Evolutionary conservation across 1,284 basidiomycete genomes (phyloP).

Genomic region (Irpex sp.): DNA sequence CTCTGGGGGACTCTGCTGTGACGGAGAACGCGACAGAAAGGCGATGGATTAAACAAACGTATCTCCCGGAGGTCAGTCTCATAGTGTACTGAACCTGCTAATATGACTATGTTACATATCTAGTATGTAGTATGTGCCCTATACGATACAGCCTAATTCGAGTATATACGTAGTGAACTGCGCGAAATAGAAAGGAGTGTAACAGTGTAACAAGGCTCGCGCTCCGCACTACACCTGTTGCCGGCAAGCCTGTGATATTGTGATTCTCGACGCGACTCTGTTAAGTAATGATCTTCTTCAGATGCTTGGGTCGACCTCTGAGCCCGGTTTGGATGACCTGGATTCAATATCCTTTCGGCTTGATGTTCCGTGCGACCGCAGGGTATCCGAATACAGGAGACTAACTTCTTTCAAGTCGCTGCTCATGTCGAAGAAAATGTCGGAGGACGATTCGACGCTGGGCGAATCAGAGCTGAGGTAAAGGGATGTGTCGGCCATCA

Average conservation of each 20-base stretch:
- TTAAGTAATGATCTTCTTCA: background rate
- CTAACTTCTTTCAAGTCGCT: background rate
- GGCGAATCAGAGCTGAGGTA: background rate
- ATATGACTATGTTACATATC: background rate
- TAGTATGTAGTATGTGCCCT: background rate
- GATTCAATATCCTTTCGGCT: background rate
- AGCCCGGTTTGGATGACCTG: background rate
- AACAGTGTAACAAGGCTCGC: background rate
- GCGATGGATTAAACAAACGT: background rate
- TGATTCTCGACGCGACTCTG: background rate
- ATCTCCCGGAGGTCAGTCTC: background rate
- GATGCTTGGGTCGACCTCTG: background rate
- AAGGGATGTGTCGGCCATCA: background rate
- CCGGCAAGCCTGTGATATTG: too few species aligned
- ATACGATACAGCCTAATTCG: background rate
- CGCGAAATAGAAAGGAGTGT: background rate
- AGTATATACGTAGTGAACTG: background rate
- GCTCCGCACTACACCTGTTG: background rate
- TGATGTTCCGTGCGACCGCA: background rate
- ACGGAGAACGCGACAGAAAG: too few species aligned
- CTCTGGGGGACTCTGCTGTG: too few species aligned
- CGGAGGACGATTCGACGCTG: background rate
- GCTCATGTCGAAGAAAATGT: background rate
- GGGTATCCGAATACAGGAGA: background rate
- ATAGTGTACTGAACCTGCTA: background rate